Evolutionary conservation across 2,329 filamentous ascomycete species (phyloP).

Genomic region (Mariannaea sp.): DNA sequence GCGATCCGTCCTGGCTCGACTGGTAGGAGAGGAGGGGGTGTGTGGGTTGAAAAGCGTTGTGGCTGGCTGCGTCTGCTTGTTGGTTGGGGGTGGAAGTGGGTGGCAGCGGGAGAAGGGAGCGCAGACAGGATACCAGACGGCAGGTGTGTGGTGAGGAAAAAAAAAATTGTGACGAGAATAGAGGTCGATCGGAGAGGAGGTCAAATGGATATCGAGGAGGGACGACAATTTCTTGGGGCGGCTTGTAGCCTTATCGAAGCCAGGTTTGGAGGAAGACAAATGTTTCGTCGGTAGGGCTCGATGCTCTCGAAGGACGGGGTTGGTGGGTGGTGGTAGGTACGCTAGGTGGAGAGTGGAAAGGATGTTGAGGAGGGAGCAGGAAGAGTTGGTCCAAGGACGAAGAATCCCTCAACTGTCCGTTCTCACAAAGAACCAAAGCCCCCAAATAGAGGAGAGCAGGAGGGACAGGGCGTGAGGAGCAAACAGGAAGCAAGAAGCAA

Average conservation of each 20-base stretch:
- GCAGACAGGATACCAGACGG: background rate
- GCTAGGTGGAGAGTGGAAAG: background rate
- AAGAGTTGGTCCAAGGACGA: no score
- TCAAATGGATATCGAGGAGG: background rate
- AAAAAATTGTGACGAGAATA: no score
- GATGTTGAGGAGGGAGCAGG: background rate
- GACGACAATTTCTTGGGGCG: background rate
- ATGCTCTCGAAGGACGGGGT: background rate
- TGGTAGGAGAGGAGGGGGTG: slow-evolving; percentile 2
- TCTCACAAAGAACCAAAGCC: background rate
- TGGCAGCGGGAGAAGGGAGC: slow-evolving; percentile 7
- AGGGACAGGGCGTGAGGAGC: background rate
- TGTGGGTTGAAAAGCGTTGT: slow-evolving; percentile 3
- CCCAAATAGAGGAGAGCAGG: background rate
- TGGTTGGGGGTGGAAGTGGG: slow-evolving; percentile 2
- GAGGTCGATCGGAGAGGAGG: background rate
- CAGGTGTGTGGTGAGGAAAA: background rate
- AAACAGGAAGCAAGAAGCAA: background rate
- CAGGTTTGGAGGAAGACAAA: background rate
- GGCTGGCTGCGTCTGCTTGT: slow-evolving; percentile 9
- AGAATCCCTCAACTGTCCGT: background rate
- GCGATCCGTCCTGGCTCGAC: slow-evolving; percentile 2
- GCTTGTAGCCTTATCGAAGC: background rate
- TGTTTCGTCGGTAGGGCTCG: background rate
- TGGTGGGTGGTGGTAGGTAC: background rate